phyloP scores from a whole-genome alignment of 192 early-diverging fungal species.

The Diversispora eburnea region DNA sequence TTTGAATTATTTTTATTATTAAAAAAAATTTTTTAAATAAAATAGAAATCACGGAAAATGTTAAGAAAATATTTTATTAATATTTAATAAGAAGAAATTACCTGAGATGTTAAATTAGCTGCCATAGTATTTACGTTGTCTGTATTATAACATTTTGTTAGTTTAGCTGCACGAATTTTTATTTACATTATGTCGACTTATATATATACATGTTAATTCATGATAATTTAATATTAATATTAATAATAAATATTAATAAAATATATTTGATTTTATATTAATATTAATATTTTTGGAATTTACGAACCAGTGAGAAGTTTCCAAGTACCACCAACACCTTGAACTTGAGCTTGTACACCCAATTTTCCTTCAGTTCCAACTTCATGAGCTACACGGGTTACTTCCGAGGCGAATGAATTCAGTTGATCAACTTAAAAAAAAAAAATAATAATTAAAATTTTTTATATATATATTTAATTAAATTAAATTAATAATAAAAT shows the following conservation, averaged over 20 bases:
- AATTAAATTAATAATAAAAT: not conserved
- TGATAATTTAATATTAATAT: too few species aligned
- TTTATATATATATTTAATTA: slow-evolving; percentile 26
- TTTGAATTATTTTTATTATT: not conserved
- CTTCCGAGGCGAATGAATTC: slow-evolving; percentile 47
- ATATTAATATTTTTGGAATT: too few species aligned
- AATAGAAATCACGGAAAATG: not conserved
- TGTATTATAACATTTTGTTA: too few species aligned
- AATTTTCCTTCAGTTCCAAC: slow-evolving; percentile 56
- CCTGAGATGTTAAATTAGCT: slow-evolving; percentile 61
- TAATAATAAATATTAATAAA: too few species aligned
- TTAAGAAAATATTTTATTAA: too few species aligned
- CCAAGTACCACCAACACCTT: slow-evolving; percentile 53
- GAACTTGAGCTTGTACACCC: slow-evolving; percentile 49
- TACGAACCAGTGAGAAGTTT: slow-evolving; percentile 39
- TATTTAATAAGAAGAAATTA: not conserved
- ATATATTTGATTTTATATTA: too few species aligned
- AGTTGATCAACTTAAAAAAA: slow-evolving; percentile 52
- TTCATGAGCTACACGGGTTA: slow-evolving; percentile 56
- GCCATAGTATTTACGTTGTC: slow-evolving; percentile 63
- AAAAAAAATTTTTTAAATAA: not conserved
- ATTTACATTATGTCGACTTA: too few species aligned
- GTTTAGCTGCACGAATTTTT: too few species aligned
- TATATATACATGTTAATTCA: too few species aligned
- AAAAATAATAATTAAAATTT: slow-evolving; percentile 33